Evolutionary conservation across 2,329 filamentous ascomycete species (phyloP).

Genomic region (Ceratocystis eucalypticola): DNA sequence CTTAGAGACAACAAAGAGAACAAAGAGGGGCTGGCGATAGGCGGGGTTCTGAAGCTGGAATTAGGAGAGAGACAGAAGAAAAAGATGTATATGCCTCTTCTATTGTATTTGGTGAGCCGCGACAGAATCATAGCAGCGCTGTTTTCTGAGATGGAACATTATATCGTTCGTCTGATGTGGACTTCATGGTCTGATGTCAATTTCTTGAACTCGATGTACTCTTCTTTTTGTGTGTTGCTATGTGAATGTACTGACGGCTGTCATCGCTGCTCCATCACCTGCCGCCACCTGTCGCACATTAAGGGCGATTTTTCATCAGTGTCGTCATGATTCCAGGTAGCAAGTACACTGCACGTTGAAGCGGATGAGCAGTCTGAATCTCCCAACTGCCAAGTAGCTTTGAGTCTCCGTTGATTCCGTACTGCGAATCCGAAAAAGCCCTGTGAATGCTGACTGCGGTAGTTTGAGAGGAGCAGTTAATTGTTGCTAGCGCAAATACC

Average conservation of each 20-base stretch:
- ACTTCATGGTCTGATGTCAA: too few relatives aligned
- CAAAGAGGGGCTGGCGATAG: too few relatives aligned
- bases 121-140: too few relatives aligned
- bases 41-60: background rate
- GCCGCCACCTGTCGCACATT: background rate
- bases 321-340: background rate
- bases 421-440: background rate
- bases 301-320: background rate
- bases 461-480: too few relatives aligned
- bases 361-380: too few relatives aligned
- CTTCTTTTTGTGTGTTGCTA: background rate
- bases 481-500: background rate
- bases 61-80: background rate
- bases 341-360: too few relatives aligned
- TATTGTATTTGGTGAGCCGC: too few relatives aligned
- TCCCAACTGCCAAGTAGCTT: background rate
- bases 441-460: too few relatives aligned
- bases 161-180: too few relatives aligned
- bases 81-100: background rate
- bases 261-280: background rate
- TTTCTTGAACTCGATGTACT: background rate
- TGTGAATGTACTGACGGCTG: background rate
- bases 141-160: too few relatives aligned
- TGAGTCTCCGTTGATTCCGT: background rate
- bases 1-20: too few relatives aligned